These are phyloP conservation scores for Periconia sp. DNA, from an alignment of 2,329 filamentous ascomycete species.

Conservation along the genomic window DNA sequence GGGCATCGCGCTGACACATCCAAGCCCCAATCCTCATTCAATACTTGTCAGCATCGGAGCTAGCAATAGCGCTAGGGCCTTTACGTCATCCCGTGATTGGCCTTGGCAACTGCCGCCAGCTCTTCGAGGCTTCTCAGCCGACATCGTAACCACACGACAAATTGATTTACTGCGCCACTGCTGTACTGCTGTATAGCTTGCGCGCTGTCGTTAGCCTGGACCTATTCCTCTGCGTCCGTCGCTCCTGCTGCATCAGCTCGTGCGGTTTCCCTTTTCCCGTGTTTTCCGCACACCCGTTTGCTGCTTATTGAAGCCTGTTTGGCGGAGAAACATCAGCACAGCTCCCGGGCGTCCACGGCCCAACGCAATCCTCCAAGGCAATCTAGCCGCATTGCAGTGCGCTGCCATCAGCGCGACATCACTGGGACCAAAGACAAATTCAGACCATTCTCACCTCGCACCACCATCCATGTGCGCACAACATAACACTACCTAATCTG, in stretches of 20 bases:
- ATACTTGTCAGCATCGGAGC: not conserved
- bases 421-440: too few relatives aligned
- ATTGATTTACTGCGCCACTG: too few relatives aligned
- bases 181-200: not conserved
- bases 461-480: conserved; percentile 3
- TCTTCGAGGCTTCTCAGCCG: conserved; percentile 3
- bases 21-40: not conserved
- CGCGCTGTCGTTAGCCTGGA: not conserved
- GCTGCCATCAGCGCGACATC: too few relatives aligned
- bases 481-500: not conserved
- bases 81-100: conserved; percentile 13
- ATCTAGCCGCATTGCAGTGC: too few relatives aligned
- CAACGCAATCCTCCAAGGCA: too few relatives aligned
- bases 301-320: not conserved
- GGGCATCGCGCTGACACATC: not conserved
- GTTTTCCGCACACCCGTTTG: not conserved
- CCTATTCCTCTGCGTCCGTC: too few relatives aligned
- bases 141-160: not conserved
- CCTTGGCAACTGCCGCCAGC: conserved; percentile 1
- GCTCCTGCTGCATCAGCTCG: too few relatives aligned
- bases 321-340: too few relatives aligned
- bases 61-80: not conserved
- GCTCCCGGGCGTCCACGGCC: too few relatives aligned
- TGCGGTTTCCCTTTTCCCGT: too few relatives aligned
- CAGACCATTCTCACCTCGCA: not conserved